Evolutionary conservation across 73 alveolate genomes (phyloP), one percentile per base, ranked within the genome.

Genomic region (Blepharisma japonicum): DNA sequence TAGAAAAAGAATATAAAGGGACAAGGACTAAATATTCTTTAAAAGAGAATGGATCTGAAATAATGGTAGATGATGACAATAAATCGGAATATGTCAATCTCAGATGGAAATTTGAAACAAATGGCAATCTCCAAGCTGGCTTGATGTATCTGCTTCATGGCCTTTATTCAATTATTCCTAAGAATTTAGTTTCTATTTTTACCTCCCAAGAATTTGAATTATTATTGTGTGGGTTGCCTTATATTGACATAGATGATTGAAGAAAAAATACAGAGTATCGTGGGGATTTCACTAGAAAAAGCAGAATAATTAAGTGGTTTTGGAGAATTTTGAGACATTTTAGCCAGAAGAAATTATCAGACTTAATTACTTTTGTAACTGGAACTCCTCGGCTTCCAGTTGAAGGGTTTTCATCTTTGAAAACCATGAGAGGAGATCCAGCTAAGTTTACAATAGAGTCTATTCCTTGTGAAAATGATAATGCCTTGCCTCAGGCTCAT

Each of bases 371-470:
- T 72, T 96, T 94, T 85, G 87, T 97, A 39, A 96, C 99, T 4
- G 98, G 99, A 38, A 86, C 96, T 54, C 86, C 95, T 6, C 55
- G 99, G 47, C 85, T 96, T n/a, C 99, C 99, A 14, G 89, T 94
- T 61, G 97, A 91, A 51, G 99, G 99, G 9, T 96, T 96, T 68
- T 56, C 91, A 53, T 78, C 78, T 48, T 48, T 88, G 70, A 86
- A 84, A 14, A 83, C 92, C 14, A 91, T 89, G 55, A 82, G 98
- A 74, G 98, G 98, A 20, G 93, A 92, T 61, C 83, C 83, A 18
- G 87, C 94, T 20, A 87, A 81, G 78, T 94, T 86, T 82, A 86
- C 92, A 38, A 88, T 94, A 55, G 86, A 92, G 77, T 83, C 96
- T 55, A 89, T 91, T 5, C 87, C 87, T 47, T 94, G 68, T 84